Evolutionary conservation across 768 basidiomycete genomes (phyloP), one percentile per base, ranked within the genome.

Genomic region (Paxillus rubicundulus): DNA sequence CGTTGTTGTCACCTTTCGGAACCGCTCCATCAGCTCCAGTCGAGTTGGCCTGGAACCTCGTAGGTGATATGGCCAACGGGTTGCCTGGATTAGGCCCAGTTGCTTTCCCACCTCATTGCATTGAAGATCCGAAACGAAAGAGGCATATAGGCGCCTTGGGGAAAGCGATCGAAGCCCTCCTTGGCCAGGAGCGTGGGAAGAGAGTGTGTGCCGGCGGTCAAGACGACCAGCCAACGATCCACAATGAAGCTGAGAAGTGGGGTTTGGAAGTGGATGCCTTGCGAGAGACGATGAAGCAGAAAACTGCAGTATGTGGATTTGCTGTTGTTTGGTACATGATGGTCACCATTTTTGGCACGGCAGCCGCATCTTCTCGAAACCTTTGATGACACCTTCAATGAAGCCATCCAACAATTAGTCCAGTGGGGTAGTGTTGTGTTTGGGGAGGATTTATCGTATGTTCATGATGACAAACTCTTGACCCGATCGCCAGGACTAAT

Each of bases 41-140:
- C 37, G 75, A 77, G 50, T 38, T 69, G 49, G 61, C 71, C 33
- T 82, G 80, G 79, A 76, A 75, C 61, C 62, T 73, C 39, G 64
- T 85, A 49, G 77, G 76, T 38, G 58, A 63, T 41, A 51, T 74
- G 10, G 70, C 82, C 41, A 78, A 92, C 69, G 91, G 91, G 28
- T 65, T 92, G 45, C 91, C 90, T 18, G 80, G 82, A 30, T 70
- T 90, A 20, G 88, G 89, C n/a, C 81, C 86, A 54, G 77, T 92
- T 37, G 88, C 84, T 18, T 74, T 93, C 47, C 82, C 89, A 21
- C 87, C 87, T 37, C 76, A 80, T 42, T 93, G 91, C 63, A 72
- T 84, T 45, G 86, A 87, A 71, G 89, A 93, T 70, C 87, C 87
- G 49, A 81, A 74, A 63, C 75, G 90, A 63, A 89, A 85, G 70